phyloP scores from a whole-genome alignment of 768 basidiomycete genomes.

The Bullera alba region DNA sequence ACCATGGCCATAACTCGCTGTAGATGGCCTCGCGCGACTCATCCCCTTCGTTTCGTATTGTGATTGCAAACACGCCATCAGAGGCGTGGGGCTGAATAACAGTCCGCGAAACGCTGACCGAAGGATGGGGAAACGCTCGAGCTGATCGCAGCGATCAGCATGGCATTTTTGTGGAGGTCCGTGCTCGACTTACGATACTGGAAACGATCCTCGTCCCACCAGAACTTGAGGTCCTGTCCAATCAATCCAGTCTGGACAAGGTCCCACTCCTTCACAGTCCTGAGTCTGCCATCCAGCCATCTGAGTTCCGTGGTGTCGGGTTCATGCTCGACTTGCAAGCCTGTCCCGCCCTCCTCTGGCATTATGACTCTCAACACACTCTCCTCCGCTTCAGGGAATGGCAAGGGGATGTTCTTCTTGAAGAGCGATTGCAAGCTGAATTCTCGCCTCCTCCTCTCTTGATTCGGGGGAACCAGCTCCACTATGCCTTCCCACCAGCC shows the following conservation, averaged over 20 bases:
- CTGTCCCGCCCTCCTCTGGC: slow-evolving; percentile 7
- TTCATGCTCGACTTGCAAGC: slow-evolving; percentile 3
- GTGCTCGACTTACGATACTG: slow-evolving; percentile 23
- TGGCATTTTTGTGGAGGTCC: not conserved
- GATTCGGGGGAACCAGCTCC: slow-evolving; percentile 58
- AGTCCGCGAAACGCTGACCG: slow-evolving; percentile 61
- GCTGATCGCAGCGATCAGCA: slow-evolving; percentile 18
- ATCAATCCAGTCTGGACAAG: slow-evolving; percentile 10
- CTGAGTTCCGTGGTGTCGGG: not conserved
- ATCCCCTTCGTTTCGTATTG: slow-evolving; percentile 57
- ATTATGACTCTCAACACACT: slow-evolving; percentile 27
- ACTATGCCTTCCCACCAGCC: slow-evolving; percentile 68
- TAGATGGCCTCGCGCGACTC: slow-evolving; percentile 56
- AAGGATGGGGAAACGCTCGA: slow-evolving; percentile 48
- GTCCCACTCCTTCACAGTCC: slow-evolving; percentile 27
- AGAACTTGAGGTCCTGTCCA: slow-evolving; percentile 27
- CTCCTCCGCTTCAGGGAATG: slow-evolving; percentile 28
- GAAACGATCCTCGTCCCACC: slow-evolving; percentile 34
- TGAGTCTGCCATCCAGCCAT: slow-evolving; percentile 26
- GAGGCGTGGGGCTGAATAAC: slow-evolving; percentile 70
- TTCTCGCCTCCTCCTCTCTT: slow-evolving; percentile 17
- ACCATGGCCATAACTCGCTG: slow-evolving; percentile 89
- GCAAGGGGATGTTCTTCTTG: slow-evolving; percentile 21
- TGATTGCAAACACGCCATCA: slow-evolving; percentile 63
- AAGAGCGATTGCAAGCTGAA: slow-evolving; percentile 33